A percentile compares a stretch with the other conserved stretches of the same genome.
Evolutionary conservation across 2,329 filamentous ascomycete genomes (phyloP).

Genomic region (Aspergillus uvarum): DNA sequence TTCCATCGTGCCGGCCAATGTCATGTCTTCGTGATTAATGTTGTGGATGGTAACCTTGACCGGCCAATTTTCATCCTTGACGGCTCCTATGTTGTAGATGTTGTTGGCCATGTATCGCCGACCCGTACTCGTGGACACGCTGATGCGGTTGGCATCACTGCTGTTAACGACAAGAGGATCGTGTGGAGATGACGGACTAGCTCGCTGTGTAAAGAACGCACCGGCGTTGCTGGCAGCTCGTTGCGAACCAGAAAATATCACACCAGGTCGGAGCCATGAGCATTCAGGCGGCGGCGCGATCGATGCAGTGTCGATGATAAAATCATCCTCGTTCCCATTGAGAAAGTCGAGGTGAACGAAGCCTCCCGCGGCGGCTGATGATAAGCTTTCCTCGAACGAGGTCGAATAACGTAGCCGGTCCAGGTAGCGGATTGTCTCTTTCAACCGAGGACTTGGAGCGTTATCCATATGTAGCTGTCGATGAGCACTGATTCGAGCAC

Average conservation of each 20-base stretch:
- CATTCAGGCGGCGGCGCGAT: slow-evolving; percentile 54
- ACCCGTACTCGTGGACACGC: slow-evolving; percentile 38
- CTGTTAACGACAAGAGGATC: slow-evolving; percentile 40
- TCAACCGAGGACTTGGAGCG: slow-evolving; percentile 45
- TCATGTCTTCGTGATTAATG: slow-evolving; percentile 61
- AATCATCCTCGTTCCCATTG: slow-evolving; percentile 54
- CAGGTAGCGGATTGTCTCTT: slow-evolving; percentile 62
- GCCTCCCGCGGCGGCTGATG: slow-evolving; percentile 53
- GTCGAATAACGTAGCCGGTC: slow-evolving; percentile 56
- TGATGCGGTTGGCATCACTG: slow-evolving; percentile 34
- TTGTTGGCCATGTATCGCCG: slow-evolving; percentile 38
- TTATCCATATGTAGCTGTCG: slow-evolving; percentile 38
- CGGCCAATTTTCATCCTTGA: slow-evolving; percentile 61
- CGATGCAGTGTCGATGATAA: slow-evolving; percentile 55
- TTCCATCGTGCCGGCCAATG: slow-evolving; percentile 67
- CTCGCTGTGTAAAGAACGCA: slow-evolving; percentile 32
- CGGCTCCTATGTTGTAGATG: slow-evolving; percentile 21
- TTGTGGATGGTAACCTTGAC: slow-evolving; percentile 66
- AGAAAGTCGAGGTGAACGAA: slow-evolving; percentile 56
- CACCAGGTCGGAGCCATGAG: slow-evolving; percentile 63
- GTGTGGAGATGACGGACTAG: slow-evolving; percentile 25
- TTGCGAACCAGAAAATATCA: slow-evolving; percentile 62
- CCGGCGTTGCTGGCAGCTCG: slow-evolving; percentile 49
- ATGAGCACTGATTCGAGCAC: slow-evolving; percentile 37
- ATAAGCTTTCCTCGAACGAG: slow-evolving; percentile 55